Base-by-base conservation (phyloP, 352 stramenopile genomes). In the Phytophthora podocarpi region DNA sequence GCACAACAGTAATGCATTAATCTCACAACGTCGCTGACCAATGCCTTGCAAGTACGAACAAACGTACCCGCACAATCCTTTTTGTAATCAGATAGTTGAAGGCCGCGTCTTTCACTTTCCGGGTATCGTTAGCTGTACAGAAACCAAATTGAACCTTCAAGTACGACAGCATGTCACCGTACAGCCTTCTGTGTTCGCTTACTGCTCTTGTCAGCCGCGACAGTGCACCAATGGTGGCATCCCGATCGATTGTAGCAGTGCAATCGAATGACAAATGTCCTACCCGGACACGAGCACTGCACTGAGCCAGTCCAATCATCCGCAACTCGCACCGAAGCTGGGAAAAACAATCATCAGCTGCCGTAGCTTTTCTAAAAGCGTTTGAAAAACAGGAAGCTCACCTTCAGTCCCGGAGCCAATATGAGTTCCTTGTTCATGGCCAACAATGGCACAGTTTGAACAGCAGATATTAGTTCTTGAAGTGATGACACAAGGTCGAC, bases 391-490 rank as follows among this genome's bases (percentile, higher is more conserved):
- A 42, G 11, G 27, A 12, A 34, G 26, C 34, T 32, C 61, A 93
- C 85, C 77, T 70, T 76, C 31, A 94, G 74, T 21, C 70, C 76
- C 18, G 54, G 45, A 11, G 72, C 64, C 20, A 94, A 52, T 15
- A 67, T 65, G 36, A 94, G 84, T 31, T 94, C 81, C 21, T 73
- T 75, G 50, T 75, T 90, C 70, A 88, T 87, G 2, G 58, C 78
- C 11, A 70, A 64, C 10, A 89, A 46, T 11, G 76, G 36, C 9
- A 68, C 59, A 20, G 40, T 67, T 60, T 72, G 64, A n/a, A 90
- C 48, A 45, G 69, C 59, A 21, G 50, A 58, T 47, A 73, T 56
- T 24, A 90, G 72, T 27, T 77, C 64, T 43, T 74, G 54, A 37
- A 91, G 62, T 35, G 66, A 82, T 36, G 66, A 84, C 42, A 84